Base-by-base conservation (phyloP, 2,329 filamentous ascomycete species). In the Colletotrichum lentis region DNA sequence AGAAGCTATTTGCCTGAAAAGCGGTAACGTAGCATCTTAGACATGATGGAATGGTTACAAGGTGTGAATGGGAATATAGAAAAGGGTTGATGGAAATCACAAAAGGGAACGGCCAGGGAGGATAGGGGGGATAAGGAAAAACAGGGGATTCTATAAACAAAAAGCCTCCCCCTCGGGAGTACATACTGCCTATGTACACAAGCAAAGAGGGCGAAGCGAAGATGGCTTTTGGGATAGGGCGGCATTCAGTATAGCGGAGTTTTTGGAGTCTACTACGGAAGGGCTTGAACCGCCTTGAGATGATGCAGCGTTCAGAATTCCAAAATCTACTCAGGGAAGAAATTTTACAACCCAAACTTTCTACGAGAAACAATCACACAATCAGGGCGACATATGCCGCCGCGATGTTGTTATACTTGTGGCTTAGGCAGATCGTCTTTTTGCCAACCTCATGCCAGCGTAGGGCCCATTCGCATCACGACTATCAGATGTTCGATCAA, bases 1-100 rank as follows among this genome's bases (percentile, higher is more conserved):
- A 99, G 91, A 99, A 98, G 88, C 91, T 99, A 73, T 99, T 97
- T 82, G 93, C 94, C 75, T 97, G 89, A 80, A 56, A 61, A 31
- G 56, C 18, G 64, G 60, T 31, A 44, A 64, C 14, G 1, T 14
- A 53, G 11, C 27, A 49, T 49, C 49, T 39, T 27, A 54, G 55
- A 68, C 35, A 55, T 64, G 64, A 60, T 35, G 49, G 43, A 60
- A 66, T 43, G 24, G 55, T 54, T 46, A 59, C 22, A 27, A 62
- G 52, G 57, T 11, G 49, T 57, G 12, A 57, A 56, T 44, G 41
- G 63, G 41, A 54, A 7, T 22, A 24, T 10, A 18, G 31, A 53
- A 50, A 56, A 57, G 39, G 58, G 46, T 47, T 52, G 57, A 62
- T 24, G 52, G 62, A 24, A 55, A 62, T 31, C 31, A 35, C 31